Base-by-base conservation (phyloP, 345 rosid genomes). In the Carallia pectinifolia region DNA sequence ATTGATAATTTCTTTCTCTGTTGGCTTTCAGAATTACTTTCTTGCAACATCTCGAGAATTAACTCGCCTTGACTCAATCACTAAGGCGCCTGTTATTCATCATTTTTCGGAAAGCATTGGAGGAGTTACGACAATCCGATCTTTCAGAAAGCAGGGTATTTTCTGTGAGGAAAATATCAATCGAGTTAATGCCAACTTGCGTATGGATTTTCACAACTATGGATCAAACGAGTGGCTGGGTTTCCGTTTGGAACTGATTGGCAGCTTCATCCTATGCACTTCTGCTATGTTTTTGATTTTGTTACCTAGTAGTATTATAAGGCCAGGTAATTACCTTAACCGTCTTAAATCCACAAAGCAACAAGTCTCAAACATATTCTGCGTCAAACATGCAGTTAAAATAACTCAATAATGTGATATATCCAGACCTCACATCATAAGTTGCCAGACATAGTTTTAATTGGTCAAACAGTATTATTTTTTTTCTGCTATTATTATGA, bases 151-250 rank as follows among this genome's bases (percentile, higher is more conserved):
- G 81, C 85, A 85, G 62, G 83, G 68, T 3, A 52, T 39, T 61
- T 94, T 94, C 70, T 74, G 69, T 68, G 86, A 80, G 67, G 98
- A 88, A 80, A 94, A 94, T 74, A 82, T 91, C 59, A 60, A 71
- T 53, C 76, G 97, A 56, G 96, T 94, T 8, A 85, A 94, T 52
- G 75, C 62, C n/a, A 94, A 84, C 74, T 77, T 94, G 53, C 82
- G 97, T 27, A 88, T 94, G 97, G 90, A 89, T 67, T 91, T 94
- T 81, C 96, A 91, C 85, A 94, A 94, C 70, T 81, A 86, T 40
- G 96, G 96, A 40, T 89, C 95, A 0, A 94, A 94, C 64, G 97
- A 89, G 65, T 94, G 98, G 98, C 73, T 94, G 64, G 97, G 95
- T n/a, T 88, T 94, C 69, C 90, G 95, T 17, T 68, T 90, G 79